Percentiles rank a stretch among this genome's conserved stretches.
Conservation (phyloP, 2,329 filamentous ascomycete genomes). For the Harringtonia lauricola region DNA sequence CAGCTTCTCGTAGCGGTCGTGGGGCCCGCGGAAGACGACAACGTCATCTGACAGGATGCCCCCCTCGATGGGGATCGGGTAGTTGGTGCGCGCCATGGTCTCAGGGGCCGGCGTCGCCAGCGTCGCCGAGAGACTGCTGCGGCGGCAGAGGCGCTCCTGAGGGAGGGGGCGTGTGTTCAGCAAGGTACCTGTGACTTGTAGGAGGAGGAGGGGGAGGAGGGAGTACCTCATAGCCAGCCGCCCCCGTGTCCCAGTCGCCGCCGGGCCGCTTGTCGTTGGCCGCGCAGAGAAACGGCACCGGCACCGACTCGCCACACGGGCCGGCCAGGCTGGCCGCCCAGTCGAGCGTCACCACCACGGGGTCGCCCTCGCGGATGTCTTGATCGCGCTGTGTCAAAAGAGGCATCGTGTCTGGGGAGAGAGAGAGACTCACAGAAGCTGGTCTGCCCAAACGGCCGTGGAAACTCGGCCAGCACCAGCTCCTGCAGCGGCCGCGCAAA, state of each 20-base stretch:
- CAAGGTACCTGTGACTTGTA: neutral
- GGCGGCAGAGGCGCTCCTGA: conserved; percentile 57
- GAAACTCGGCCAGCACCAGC: conserved; percentile 25
- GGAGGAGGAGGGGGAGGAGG: neutral
- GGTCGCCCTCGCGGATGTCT: conserved; percentile 45
- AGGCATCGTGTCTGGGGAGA: neutral
- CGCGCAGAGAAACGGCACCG: conserved; percentile 57
- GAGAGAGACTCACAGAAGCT: conserved; percentile 24
- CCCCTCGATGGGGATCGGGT: conserved; percentile 60
- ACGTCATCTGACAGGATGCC: conserved; percentile 61
- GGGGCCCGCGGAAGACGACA: conserved; percentile 62
- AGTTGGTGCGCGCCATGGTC: conserved; percentile 39
- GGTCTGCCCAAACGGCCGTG: conserved; percentile 25
- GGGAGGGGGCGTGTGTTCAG: no score
- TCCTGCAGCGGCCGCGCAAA: conserved; percentile 39
- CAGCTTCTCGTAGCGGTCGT: conserved; percentile 51
- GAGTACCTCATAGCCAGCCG: conserved; percentile 43
- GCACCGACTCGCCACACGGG: conserved; percentile 23
- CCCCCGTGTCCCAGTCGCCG: conserved; percentile 63
- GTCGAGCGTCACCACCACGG: conserved; percentile 47
- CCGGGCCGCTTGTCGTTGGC: conserved; percentile 68
- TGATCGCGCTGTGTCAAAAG: neutral
- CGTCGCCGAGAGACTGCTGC: conserved; percentile 62
- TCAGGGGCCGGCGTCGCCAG: conserved; percentile 49
- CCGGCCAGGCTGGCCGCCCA: conserved; percentile 34